Conservation (phyloP, 148 eudicot species). For the Amaranthus cruentus region DNA sequence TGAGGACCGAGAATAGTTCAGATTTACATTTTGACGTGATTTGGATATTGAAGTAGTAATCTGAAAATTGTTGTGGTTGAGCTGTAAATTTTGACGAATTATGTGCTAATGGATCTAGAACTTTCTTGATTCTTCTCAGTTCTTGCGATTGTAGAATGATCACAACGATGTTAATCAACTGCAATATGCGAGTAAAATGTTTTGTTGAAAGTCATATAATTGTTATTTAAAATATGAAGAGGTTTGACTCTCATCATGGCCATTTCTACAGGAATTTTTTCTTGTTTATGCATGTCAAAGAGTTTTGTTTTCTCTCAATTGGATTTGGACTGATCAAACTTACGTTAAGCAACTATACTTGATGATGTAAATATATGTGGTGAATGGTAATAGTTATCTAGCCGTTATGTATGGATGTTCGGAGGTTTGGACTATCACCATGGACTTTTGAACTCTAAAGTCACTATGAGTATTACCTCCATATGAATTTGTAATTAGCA, state of each 20-base stretch:
- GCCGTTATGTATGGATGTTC: too few species aligned
- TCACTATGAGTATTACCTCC: too few species aligned
- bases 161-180: neutral
- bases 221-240: neutral
- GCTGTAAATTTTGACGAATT: neutral
- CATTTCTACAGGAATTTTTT: neutral
- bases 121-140: too few species aligned
- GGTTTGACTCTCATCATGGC: neutral
- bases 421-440: neutral
- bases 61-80: neutral
- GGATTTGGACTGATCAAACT: too few species aligned
- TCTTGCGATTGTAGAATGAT: neutral
- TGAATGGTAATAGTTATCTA: too few species aligned
- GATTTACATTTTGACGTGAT: neutral
- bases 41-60: neutral
- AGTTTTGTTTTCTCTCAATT: too few species aligned
- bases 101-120: neutral
- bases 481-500: too few species aligned
- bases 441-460: neutral
- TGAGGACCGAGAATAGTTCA: too few species aligned
- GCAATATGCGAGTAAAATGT: neutral
- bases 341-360: too few species aligned
- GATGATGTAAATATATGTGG: too few species aligned
- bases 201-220: neutral
- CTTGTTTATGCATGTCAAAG: too few species aligned